Conservation (phyloP, 805 yeast genomes). For the Myxozyma vanderwaltii region DNA sequence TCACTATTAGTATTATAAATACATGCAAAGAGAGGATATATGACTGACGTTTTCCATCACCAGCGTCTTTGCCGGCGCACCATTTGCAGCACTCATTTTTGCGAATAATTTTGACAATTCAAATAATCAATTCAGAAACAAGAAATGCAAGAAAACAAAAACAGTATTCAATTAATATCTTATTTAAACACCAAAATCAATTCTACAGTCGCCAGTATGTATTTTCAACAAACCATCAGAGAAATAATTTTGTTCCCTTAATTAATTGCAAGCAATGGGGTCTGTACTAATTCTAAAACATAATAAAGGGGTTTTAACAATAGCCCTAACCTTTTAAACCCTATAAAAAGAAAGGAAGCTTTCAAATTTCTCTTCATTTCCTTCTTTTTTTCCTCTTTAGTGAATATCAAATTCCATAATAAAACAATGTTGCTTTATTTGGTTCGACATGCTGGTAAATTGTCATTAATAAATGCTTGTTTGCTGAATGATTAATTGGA, state of each 20-base stretch:
- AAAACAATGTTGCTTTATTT: slow-evolving; percentile 17
- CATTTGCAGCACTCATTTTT: slow-evolving; percentile 11
- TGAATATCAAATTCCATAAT: too few species aligned
- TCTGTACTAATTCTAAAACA: neutral
- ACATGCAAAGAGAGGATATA: neutral
- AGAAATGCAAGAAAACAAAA: neutral
- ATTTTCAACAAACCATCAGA: too few species aligned
- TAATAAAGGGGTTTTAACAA: neutral
- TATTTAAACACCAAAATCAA: too few species aligned
- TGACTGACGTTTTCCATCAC: slow-evolving; percentile 20
- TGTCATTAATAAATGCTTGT: neutral
- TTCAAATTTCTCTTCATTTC: neutral
- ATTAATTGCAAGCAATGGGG: too few species aligned
- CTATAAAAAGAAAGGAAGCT: neutral
- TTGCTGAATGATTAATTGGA: neutral
- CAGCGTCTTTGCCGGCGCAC: slow-evolving; percentile 15
- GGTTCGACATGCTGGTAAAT: slow-evolving; percentile 31
- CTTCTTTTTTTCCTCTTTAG: too few species aligned
- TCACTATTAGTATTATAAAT: neutral
- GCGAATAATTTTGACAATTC: neutral
- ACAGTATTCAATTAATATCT: neutral
- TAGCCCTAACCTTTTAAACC: neutral
- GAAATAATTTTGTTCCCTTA: neutral
- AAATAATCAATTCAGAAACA: neutral
- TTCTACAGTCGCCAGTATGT: too few species aligned